Evolutionary conservation across 805 yeast species (phyloP), one percentile per base, ranked within the genome.

Genomic region (Nakazawaea populi): DNA sequence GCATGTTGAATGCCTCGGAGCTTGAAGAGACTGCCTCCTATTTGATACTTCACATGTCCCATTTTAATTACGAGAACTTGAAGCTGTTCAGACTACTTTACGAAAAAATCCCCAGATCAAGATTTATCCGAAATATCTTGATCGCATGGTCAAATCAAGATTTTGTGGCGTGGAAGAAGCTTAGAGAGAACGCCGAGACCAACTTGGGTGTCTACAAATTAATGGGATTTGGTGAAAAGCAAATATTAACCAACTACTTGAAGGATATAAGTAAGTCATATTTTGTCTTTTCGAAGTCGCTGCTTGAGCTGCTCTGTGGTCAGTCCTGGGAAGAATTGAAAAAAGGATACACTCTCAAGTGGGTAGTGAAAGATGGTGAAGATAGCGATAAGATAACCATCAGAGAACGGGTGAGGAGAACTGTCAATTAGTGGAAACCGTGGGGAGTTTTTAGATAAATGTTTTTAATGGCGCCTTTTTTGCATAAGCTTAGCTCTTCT

Each of bases 1-100:
- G 36, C 0, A 54, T 66, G 10, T 59, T 76, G 28, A 53, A 58
- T 0, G 37, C 45, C 1, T 57, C 56, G 0, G 82, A 77, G 56
- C 52, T 59, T 1, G 60, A 61, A 32, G 81, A 76, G 51, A 56
- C 79, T 18, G 68, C 70, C 12, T 61, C 71, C 4, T 60, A 78
- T 14, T 59, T 75, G 46, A 68, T 71, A 2, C 61, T 81, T 10
- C 86, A 82, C 57, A 54, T 67, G 8, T 51, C 72, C 0, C 82
- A 77, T 61, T 68, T 68, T 54, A 69, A 64, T 55, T 55, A 61
- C 18, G 68, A 70, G 18, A 54, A 58, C 30, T 57, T 66, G 42
- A 54, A 55, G 14, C 73, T 79, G 1, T 52, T 74, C 5, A 55
- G 57, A 18, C 47, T 68, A 12, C 68, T 62, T 54, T 63, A 57